Base-by-base conservation (phyloP, 306 rosid species). In the Senna siamea region DNA sequence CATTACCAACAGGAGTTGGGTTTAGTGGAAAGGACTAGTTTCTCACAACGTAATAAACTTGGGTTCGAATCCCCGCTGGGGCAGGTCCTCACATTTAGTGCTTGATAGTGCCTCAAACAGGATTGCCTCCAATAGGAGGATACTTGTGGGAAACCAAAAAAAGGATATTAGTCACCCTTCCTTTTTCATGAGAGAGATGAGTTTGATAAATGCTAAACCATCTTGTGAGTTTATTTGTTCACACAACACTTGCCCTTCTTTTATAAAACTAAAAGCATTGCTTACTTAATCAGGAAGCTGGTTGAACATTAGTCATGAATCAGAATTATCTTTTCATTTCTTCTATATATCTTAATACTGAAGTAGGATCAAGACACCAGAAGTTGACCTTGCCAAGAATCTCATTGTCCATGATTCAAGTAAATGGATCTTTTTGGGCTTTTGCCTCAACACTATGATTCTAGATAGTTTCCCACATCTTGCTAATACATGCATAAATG, bases 401-500 rank as follows among this genome's bases (percentile, higher is more conserved):
- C 50, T 5, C 9, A 20, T 52, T 26, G 58, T 65, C 65, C 11
- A n/a, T 78, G 43, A 69, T 65, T 26, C 46, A 62, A 69, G 22
- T 56, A 72, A 55, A 57, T 3, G 20, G 23, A 63, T 75, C 71
- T 79, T 58, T 58, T 54, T 32, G 26, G 26, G 43, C 54, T 73
- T 53, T 7, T 53, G 30, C 48, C 55, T 64, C 15, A 51, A 65
- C 41, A 43, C 12, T 51, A 13, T 22, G 32, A 40, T 55, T 26
- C 18, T 57, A 11, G 77, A n/a, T 65, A 37, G 44, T 35, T 65
- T 44, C 50, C 62, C 53, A 50, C 58, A n/a, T 40, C 55, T 9
- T 18, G 5, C 5, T 15, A 1, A 34, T 9, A 59, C 22, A 6
- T 2, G 11, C 17, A 3, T 26, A 44, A 12, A 14, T 4, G 17